Evolutionary conservation across 495 filamentous ascomycete species (phyloP).

Genomic region (Talaromyces proteolyticus): DNA sequence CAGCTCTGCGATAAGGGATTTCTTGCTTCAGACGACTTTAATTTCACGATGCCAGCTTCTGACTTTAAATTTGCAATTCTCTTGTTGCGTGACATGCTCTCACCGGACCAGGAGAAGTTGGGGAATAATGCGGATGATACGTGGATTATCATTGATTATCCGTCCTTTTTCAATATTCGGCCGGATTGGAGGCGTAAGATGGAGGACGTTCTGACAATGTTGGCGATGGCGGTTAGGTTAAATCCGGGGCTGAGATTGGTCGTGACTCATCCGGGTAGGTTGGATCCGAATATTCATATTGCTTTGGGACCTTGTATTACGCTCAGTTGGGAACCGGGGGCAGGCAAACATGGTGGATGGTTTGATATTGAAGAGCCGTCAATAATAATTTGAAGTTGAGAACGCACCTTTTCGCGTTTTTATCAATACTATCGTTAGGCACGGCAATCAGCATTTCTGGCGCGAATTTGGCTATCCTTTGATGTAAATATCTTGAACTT

Average conservation of each 20-base stretch:
- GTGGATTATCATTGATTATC: not conserved
- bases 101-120: not conserved
- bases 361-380: not conserved
- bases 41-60: not conserved
- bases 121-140: not conserved
- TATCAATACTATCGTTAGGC: no score
- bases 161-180: not conserved
- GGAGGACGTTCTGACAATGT: not conserved
- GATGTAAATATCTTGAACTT: no score
- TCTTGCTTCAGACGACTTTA: not conserved
- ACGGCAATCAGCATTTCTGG: not conserved
- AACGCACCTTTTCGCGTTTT: no score
- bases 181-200: not conserved
- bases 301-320: not conserved
- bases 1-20: not conserved
- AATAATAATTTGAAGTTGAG: no score
- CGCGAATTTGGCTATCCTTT: no score
- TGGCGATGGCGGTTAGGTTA: not conserved
- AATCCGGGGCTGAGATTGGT: not conserved
- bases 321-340: not conserved
- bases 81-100: not conserved
- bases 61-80: not conserved
- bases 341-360: not conserved
- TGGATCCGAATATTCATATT: not conserved
- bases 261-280: not conserved